Base-by-base conservation (phyloP, 225 moss, liverwort and hornwort species). In the Ulota crispa region DNA sequence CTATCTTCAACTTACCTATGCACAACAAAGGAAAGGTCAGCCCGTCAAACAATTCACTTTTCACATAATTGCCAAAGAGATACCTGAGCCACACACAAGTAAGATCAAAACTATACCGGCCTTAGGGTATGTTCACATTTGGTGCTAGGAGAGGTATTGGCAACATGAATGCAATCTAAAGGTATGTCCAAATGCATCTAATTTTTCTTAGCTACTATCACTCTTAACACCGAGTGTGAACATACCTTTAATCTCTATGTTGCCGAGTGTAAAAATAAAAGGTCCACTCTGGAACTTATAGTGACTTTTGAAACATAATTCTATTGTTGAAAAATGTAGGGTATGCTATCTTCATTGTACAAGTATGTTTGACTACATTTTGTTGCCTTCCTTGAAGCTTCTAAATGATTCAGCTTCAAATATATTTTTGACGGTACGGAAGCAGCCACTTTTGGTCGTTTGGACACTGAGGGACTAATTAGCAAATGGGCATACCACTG, bases 1-100 rank as follows among this genome's bases (percentile, higher is more conserved):
- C 99, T 76, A 99, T 94, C 71, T 99, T 99, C 30, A 99, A 84
- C 16, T 91, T 90, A 23, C 93, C 94, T 95, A 77, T 12, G 73
- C 73, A 80, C 47, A 53, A 81, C 9, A 50, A 66, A 77, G 0
- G 37, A 63, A 34, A 72, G 54, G 27, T 41, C 34, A 50, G 60
- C 10, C 60, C 59, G 64, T 69, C 52, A 10, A 50, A 64, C 31
- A 8, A 64, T 7, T 50, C 67, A 42, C 20, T 5, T n/a, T 55
- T n/a, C 43, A 43, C 1, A 9, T 3, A 19, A 23, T 37, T 47
- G 79, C 68, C 53, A 75, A 75, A 61, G 59, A 70, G 47, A 72
- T 12, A 72, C 20, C 41, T 50, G 12, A 72, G n/a, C 26, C 45
- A 65, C 74, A 28, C 8, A 12, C 27, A 52, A 1, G 1, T 0